Conservation (phyloP, 2,329 filamentous ascomycete genomes). For the Scytalidium sp. region DNA sequence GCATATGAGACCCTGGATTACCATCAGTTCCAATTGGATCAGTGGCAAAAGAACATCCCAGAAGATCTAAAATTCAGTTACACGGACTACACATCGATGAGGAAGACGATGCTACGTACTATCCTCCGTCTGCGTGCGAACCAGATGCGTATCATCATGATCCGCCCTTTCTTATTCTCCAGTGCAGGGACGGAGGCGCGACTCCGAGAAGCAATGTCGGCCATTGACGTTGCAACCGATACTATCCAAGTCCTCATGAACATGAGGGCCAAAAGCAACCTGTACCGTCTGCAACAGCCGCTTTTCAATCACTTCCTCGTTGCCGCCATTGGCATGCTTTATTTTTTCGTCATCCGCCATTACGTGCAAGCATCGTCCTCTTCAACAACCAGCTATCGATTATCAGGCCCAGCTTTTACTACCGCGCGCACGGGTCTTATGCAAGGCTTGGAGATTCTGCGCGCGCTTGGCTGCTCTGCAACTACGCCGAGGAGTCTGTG, state of each 20-base stretch:
- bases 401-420: background rate
- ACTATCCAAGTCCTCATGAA: slow-evolving; percentile 66
- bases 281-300: slow-evolving; percentile 66
- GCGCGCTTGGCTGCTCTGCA: background rate
- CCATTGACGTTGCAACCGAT: slow-evolving; percentile 68
- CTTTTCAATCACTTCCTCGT: slow-evolving; percentile 77
- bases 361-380: background rate
- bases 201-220: slow-evolving; percentile 66
- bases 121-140: slow-evolving; percentile 62
- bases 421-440: background rate
- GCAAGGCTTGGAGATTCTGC: background rate
- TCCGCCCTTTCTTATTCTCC: slow-evolving; percentile 80
- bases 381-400: background rate
- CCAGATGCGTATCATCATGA: slow-evolving; percentile 82
- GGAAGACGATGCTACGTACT: background rate
- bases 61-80: background rate
- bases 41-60: background rate
- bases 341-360: background rate
- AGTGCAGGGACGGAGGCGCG: slow-evolving; percentile 76
- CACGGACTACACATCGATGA: background rate
- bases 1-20: background rate
- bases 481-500: background rate
- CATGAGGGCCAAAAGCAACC: slow-evolving; percentile 64
- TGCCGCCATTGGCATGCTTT: slow-evolving; percentile 50
- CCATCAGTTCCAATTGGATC: background rate